phyloP scores from a whole-genome alignment of 108 stramenopile species.

The Epithemia pelagica region DNA sequence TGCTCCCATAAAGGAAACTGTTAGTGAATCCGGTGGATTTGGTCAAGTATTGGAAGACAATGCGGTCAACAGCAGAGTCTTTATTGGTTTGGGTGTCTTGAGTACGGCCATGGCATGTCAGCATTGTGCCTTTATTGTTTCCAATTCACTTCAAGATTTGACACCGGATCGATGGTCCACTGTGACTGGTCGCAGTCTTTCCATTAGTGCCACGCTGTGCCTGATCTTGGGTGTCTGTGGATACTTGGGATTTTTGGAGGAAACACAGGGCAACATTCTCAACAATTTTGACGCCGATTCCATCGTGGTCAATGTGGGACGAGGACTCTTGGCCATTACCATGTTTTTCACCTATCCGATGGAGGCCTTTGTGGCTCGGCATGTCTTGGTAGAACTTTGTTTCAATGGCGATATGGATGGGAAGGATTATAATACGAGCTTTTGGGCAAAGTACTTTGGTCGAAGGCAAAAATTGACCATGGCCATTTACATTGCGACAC shows the following conservation, averaged over 20 bases:
- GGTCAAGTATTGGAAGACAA: conserved; percentile 37
- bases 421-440: conserved; percentile 12
- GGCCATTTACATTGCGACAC: conserved; percentile 43
- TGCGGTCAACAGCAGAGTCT: conserved; percentile 41
- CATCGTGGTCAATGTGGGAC: conserved; percentile 40
- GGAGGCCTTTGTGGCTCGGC: conserved; percentile 66
- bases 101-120: conserved; percentile 80
- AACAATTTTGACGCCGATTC: conserved; percentile 67
- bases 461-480: conserved; percentile 44
- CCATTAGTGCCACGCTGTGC: conserved; percentile 34
- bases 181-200: conserved; percentile 47
- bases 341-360: conserved; percentile 81
- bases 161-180: conserved; percentile 47
- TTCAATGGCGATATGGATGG: conserved; percentile 65
- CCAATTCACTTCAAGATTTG: conserved; percentile 44
- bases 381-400: conserved; percentile 57
- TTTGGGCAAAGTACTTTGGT: conserved; percentile 17
- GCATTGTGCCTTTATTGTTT: conserved; percentile 76
- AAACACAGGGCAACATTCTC: conserved; percentile 68
- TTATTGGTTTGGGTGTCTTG: conserved; percentile 77
- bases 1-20: conserved; percentile 48
- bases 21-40: conserved; percentile 55
- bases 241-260: conserved; percentile 65
- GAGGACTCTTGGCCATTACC: conserved; percentile 62
- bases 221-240: conserved; percentile 52